A percentile compares a stretch with the other conserved stretches of the same genome.
phyloP scores from a whole-genome alignment of 2,329 filamentous ascomycete genomes.

The Fusarium sp. region DNA sequence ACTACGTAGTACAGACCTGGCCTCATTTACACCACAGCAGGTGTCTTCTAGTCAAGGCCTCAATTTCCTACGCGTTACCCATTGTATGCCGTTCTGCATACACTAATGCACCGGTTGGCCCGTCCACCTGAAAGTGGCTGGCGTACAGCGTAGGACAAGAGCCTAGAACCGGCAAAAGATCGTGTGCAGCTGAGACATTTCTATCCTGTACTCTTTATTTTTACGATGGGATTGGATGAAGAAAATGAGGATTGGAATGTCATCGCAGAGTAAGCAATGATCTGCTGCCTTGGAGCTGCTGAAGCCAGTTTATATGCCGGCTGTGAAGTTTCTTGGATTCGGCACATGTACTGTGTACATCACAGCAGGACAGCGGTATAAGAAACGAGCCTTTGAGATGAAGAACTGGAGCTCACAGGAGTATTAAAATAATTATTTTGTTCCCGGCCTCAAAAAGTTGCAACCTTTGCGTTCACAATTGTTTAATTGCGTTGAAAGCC shows the following conservation, averaged over 20 bases:
- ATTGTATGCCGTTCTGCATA: background rate
- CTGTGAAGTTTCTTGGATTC: background rate
- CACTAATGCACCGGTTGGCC: background rate
- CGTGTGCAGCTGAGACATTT: slow-evolving; percentile 2
- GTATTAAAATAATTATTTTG: background rate
- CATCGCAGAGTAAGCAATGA: slow-evolving; percentile 1
- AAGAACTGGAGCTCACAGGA: background rate
- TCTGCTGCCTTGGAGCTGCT: background rate
- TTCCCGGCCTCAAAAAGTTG: background rate
- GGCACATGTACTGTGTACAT: background rate
- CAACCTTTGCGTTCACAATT: background rate
- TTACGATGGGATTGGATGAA: background rate
- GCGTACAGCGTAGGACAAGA: background rate
- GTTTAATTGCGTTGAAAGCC: background rate
- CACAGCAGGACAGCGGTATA: background rate
- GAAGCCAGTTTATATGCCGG: background rate
- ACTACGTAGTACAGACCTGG: too few relatives aligned
- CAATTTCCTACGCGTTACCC: background rate
- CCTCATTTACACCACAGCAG: too few relatives aligned
- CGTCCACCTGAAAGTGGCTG: background rate
- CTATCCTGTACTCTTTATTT: background rate
- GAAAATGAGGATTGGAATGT: background rate
- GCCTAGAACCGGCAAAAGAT: background rate
- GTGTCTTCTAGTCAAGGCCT: too few relatives aligned
- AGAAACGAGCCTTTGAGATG: background rate